phyloP scores from a whole-genome alignment of 2,329 filamentous ascomycete species.

The Cladosporium austrohemisphaericum region DNA sequence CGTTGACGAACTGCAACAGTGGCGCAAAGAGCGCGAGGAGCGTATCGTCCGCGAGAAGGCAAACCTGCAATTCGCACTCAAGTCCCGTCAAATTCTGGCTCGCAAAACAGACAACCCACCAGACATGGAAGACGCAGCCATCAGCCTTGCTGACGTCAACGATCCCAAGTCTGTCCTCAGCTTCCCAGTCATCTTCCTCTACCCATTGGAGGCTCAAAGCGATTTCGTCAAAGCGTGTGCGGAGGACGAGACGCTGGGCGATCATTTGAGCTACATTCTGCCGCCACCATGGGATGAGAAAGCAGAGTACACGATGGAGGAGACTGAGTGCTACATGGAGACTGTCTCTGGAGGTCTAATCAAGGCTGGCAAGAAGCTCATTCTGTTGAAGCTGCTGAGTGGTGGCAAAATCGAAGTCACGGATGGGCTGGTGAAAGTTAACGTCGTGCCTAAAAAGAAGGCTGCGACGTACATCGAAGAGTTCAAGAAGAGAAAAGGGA shows the following conservation, averaged over 20 bases:
- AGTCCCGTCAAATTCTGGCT: slow-evolving; percentile 66
- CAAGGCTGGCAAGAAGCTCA: slow-evolving; percentile 83
- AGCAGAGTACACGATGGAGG: slow-evolving; percentile 59
- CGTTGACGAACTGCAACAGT: slow-evolving; percentile 53
- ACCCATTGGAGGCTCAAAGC: slow-evolving; percentile 74
- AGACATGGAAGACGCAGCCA: slow-evolving; percentile 78
- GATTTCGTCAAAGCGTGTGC: slow-evolving; percentile 88
- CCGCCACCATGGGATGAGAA: slow-evolving; percentile 80
- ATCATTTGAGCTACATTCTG: slow-evolving; percentile 81
- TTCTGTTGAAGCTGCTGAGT: slow-evolving; percentile 68
- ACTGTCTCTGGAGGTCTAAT: slow-evolving; percentile 74
- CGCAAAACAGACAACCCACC: slow-evolving; percentile 68
- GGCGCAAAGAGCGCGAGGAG: slow-evolving; percentile 55
- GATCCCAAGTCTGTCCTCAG: slow-evolving; percentile 68
- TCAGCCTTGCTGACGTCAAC: slow-evolving; percentile 68
- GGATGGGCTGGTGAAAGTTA: slow-evolving; percentile 78
- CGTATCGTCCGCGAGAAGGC: slow-evolving; percentile 54
- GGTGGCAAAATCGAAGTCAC: slow-evolving; percentile 80
- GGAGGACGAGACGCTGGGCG: slow-evolving; percentile 69
- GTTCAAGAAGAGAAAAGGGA: slow-evolving; percentile 67
- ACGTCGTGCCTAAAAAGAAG: slow-evolving; percentile 70
- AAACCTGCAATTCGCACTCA: slow-evolving; percentile 53
- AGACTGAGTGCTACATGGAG: slow-evolving; percentile 86
- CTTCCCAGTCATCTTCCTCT: slow-evolving; percentile 79
- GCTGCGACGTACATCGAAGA: slow-evolving; percentile 75